Percentiles rank a stretch among this genome's conserved stretches.
Evolutionary conservation across 495 filamentous ascomycete species (phyloP).

Genomic region (Bryoglossum gracile): DNA sequence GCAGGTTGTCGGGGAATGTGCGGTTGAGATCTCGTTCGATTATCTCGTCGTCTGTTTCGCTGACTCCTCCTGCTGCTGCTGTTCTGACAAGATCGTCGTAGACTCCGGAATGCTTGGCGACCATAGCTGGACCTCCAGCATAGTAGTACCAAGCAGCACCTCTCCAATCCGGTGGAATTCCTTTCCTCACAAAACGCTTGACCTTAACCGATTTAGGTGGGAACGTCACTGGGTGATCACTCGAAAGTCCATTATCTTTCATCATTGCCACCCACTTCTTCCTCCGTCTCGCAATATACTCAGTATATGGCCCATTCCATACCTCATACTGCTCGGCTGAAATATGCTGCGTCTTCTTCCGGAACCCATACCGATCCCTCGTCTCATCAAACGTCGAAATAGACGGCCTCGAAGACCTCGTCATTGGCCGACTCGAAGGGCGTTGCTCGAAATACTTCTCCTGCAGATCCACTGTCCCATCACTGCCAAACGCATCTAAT

Average conservation of each 20-base stretch:
- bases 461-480: slow-evolving; percentile 19
- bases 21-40: slow-evolving; percentile 94
- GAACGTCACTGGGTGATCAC: slow-evolving; percentile 65
- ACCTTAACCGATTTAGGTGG: slow-evolving; percentile 73
- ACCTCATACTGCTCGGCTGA: slow-evolving; percentile 68
- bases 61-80: slow-evolving; percentile 55
- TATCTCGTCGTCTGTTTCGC: slow-evolving; percentile 70
- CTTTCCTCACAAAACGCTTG: slow-evolving; percentile 87
- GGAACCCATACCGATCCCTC: slow-evolving; percentile 87
- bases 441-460: slow-evolving; percentile 22
- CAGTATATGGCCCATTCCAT: slow-evolving; percentile 67
- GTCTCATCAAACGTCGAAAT: slow-evolving; percentile 14
- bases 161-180: slow-evolving; percentile 88
- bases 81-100: slow-evolving; percentile 63
- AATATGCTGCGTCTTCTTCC: slow-evolving; percentile 77
- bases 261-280: slow-evolving; percentile 78
- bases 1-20: slow-evolving; percentile 91
- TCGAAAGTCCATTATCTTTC: slow-evolving; percentile 66
- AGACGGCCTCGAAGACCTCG: slow-evolving; percentile 10
- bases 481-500: slow-evolving; percentile 13
- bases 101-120: slow-evolving; percentile 64
- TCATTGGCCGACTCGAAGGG: slow-evolving; percentile 3
- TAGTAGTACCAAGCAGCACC: slow-evolving; percentile 97
- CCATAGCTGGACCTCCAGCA: slow-evolving; percentile 73
- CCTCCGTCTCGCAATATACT: slow-evolving; percentile 59